Conservation (phyloP, 352 stramenopile genomes). For the Globisporangium perplexum region DNA sequence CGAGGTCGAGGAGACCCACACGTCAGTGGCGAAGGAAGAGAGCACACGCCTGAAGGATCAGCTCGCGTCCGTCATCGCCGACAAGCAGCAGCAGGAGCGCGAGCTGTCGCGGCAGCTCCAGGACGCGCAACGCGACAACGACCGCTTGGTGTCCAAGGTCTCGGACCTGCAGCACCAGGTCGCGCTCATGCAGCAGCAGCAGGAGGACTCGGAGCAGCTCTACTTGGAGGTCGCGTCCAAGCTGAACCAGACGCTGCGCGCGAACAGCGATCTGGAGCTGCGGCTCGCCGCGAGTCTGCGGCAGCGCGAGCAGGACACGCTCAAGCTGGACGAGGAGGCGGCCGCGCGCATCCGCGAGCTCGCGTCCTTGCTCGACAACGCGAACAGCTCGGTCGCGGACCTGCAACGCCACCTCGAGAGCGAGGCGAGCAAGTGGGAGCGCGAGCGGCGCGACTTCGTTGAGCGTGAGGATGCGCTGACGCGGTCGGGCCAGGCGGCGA, state of each 20-base stretch:
- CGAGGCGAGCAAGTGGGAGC: constrained; percentile 6
- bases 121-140: constrained; percentile 14
- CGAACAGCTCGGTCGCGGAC: constrained; percentile 4
- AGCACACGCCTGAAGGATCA: constrained; percentile 46
- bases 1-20: constrained; percentile 38
- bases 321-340: neutral
- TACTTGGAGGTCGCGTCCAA: constrained; percentile 57
- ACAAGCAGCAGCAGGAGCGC: constrained; percentile 48
- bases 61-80: constrained; percentile 27
- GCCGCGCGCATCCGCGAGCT: constrained; percentile 8
- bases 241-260: constrained; percentile 45
- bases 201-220: constrained; percentile 49
- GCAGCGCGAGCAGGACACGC: neutral
- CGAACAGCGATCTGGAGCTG: constrained; percentile 19
- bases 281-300: constrained; percentile 4
- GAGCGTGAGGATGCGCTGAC: constrained; percentile 21
- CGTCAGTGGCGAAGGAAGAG: constrained; percentile 50
- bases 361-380: constrained; percentile 5
- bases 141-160: constrained; percentile 26
- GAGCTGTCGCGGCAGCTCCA: constrained; percentile 23
- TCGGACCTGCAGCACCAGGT: constrained; percentile 42
- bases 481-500: constrained; percentile 12
- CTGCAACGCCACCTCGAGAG: constrained; percentile 10
- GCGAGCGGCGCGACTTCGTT: constrained; percentile 5
- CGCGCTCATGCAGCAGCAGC: constrained; percentile 33